phyloP scores from a whole-genome alignment of 2,329 filamentous ascomycete species.

The Penicillium paneum region DNA sequence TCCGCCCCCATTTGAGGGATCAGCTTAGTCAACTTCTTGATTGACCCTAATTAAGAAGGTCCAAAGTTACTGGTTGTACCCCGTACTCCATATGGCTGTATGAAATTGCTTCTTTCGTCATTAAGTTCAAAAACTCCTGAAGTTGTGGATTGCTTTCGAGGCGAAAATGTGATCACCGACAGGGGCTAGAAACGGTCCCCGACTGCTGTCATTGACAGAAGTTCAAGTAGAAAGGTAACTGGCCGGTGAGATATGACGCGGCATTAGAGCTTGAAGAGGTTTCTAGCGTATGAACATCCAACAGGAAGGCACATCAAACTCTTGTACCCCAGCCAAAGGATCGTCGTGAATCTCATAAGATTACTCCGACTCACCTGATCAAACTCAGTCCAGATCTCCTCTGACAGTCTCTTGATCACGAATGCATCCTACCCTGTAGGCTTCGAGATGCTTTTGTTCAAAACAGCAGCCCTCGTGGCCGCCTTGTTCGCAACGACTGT shows the following conservation, averaged over 20 bases:
- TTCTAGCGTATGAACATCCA: slow-evolving; percentile 2
- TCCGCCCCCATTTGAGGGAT: not conserved
- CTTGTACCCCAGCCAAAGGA: not conserved
- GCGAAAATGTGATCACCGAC: not conserved
- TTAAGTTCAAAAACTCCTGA: not conserved
- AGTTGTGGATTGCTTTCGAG: not conserved
- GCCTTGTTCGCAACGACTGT: slow-evolving; percentile 9
- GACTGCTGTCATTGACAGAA: not conserved
- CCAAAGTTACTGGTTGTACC: not conserved
- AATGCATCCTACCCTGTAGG: slow-evolving; percentile 2
- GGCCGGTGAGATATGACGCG: not conserved
- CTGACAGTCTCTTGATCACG: not conserved
- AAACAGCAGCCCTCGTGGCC: slow-evolving; percentile 1
- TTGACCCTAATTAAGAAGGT: not conserved
- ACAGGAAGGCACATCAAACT: not conserved
- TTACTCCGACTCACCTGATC: not conserved
- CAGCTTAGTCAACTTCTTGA: not conserved
- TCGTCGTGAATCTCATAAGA: not conserved
- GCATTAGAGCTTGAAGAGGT: not conserved
- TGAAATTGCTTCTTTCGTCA: not conserved
- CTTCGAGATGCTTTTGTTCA: slow-evolving; percentile 9
- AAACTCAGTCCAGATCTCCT: not conserved
- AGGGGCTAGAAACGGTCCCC: not conserved
- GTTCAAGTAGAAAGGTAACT: not conserved
- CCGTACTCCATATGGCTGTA: not conserved